Percentiles rank a stretch among this genome's conserved stretches.
These are phyloP conservation scores for Betula pendula DNA, from an alignment of 306 rosid genomes.

Conservation along the genomic window DNA sequence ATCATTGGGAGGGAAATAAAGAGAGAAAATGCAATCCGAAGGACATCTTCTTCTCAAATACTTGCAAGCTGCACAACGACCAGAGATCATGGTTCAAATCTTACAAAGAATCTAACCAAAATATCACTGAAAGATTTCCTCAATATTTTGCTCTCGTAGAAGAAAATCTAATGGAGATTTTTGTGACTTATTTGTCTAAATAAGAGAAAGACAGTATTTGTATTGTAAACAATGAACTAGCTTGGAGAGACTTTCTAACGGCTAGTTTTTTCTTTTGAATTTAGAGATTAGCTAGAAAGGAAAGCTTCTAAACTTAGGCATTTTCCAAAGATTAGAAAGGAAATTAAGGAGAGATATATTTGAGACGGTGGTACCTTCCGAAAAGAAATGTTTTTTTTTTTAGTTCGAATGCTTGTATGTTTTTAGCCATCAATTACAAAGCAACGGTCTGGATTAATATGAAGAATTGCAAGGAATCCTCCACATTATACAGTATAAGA, in stretches of 20 bases:
- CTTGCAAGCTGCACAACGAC: slow-evolving; percentile 78
- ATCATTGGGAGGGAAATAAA: slow-evolving; percentile 66
- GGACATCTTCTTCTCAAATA: slow-evolving; percentile 71
- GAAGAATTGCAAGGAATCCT: no score
- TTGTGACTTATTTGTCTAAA: neutral
- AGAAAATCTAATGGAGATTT: slow-evolving; percentile 36
- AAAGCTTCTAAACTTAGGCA: no score
- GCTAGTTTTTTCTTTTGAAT: slow-evolving; percentile 29
- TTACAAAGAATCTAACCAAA: slow-evolving; percentile 27
- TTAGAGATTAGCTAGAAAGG: slow-evolving; percentile 8
- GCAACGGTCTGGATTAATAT: no score
- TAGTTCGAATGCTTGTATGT: no score
- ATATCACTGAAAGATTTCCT: slow-evolving; percentile 31
- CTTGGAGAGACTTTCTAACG: slow-evolving; percentile 31
- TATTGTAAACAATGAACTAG: neutral
- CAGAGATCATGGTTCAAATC: slow-evolving; percentile 31
- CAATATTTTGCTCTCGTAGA: slow-evolving; percentile 19
- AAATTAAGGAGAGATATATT: no score
- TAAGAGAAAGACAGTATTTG: slow-evolving; percentile 2
- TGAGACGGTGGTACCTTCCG: no score
- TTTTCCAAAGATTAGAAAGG: no score
- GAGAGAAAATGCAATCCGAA: slow-evolving; percentile 69
- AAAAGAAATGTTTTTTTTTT: no score
- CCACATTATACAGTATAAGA: no score
- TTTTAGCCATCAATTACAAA: no score